Evolutionary conservation across 257 asterid species (phyloP).

Genomic region (Hygrophila difformis): DNA sequence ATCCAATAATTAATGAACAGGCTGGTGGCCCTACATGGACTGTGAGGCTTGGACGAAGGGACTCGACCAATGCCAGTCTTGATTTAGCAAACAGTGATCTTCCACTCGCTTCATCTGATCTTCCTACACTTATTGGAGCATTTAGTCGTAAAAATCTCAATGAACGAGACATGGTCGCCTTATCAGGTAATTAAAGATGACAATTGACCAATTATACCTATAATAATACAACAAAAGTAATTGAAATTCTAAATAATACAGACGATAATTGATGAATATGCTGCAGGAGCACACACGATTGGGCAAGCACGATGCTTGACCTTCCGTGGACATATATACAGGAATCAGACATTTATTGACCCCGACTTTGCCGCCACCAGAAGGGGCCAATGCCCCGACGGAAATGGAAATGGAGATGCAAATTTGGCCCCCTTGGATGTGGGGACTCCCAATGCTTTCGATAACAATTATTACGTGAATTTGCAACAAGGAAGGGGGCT

Average conservation of each 20-base stretch:
- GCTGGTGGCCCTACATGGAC: constrained; percentile 46
- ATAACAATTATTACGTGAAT: constrained; percentile 31
- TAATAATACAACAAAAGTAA: too few species aligned
- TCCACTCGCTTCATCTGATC: constrained; percentile 20
- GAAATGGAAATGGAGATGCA: constrained; percentile 19
- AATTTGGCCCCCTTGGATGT: constrained; percentile 35
- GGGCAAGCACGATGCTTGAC: constrained; percentile 32
- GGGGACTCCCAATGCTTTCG: constrained; percentile 39
- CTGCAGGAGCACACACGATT: constrained; percentile 32
- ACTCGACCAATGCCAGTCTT: constrained; percentile 35
- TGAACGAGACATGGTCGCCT: constrained; percentile 38
- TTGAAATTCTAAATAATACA: too few species aligned
- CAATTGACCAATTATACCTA: too few species aligned
- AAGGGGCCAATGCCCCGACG: constrained; percentile 26
- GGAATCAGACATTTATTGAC: constrained; percentile 33
- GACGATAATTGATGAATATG: too few species aligned
- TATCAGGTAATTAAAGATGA: constrained; percentile 27
- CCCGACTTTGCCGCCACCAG: constrained; percentile 27
- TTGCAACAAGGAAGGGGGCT: constrained; percentile 28
- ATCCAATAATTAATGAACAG: constrained; percentile 6
- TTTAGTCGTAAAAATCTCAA: constrained; percentile 25
- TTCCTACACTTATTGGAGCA: constrained; percentile 16
- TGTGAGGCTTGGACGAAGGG: constrained; percentile 38
- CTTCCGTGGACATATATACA: constrained; percentile 29
- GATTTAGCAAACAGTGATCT: constrained; percentile 26